Evolutionary conservation across 805 yeast species (phyloP).

Genomic region (Suhomyces canberraensis): DNA sequence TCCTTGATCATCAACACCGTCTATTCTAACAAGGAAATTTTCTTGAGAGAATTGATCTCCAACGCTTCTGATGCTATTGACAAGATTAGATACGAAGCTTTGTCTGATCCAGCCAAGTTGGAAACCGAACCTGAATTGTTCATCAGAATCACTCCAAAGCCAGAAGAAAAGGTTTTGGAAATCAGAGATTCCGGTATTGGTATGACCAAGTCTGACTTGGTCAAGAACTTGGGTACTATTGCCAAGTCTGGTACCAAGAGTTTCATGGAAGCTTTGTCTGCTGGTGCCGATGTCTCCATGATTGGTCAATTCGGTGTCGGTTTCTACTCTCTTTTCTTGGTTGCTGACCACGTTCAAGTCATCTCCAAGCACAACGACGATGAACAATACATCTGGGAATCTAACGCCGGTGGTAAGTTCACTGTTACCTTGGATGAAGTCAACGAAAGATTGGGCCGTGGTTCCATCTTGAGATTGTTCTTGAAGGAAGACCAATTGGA

Average conservation of each 20-base stretch:
- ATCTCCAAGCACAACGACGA: slow-evolving; percentile 98
- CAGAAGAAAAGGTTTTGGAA: slow-evolving; percentile 91
- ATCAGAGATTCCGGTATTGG: slow-evolving; percentile 99
- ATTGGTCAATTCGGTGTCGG: slow-evolving; percentile 99
- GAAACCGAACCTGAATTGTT: slow-evolving; percentile 95
- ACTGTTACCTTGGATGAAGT: slow-evolving; percentile 87
- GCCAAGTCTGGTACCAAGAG: slow-evolving; percentile 99
- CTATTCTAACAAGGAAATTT: slow-evolving; percentile 98
- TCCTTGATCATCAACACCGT: slow-evolving; percentile 99
- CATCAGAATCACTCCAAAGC: slow-evolving; percentile 95
- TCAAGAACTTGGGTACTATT: slow-evolving; percentile 98
- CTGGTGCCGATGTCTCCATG: slow-evolving; percentile 99
- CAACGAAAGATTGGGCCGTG: slow-evolving; percentile 87
- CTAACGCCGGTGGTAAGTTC: slow-evolving; percentile 99
- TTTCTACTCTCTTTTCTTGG: slow-evolving; percentile 98
- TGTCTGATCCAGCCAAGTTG: slow-evolving; percentile 85
- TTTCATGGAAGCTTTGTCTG: slow-evolving; percentile 98
- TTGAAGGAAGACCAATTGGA: slow-evolving; percentile 98
- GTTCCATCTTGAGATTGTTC: slow-evolving; percentile 92
- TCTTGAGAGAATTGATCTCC: slow-evolving; percentile 97
- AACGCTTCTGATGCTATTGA: slow-evolving; percentile 99
- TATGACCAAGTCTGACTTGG: slow-evolving; percentile 99
- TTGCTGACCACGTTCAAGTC: slow-evolving; percentile 98
- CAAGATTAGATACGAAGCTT: slow-evolving; percentile 95
- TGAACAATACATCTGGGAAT: slow-evolving; percentile 99